Base-by-base conservation (phyloP, 2,329 filamentous ascomycete genomes). In the Tolypocladium tundrense region DNA sequence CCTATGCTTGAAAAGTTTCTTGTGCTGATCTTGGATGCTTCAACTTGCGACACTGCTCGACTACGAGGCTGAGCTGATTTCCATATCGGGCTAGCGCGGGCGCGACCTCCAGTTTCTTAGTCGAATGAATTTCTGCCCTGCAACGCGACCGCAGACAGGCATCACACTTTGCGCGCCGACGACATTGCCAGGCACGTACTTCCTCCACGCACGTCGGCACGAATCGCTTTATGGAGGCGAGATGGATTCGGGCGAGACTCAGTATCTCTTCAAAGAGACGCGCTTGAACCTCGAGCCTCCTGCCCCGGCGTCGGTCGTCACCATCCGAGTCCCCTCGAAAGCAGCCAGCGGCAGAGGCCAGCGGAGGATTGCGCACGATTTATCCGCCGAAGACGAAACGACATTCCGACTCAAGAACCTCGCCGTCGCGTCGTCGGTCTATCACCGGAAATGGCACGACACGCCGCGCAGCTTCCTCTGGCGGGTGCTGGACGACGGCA, bases 381-480 rank as follows among this genome's bases (percentile, higher is more conserved):
- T 63, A 53, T 63, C 69, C 62, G 68, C 77, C 63, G 85, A 89
- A 67, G 89, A 92, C 63, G 88, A 93, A 70, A 84, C 84, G 57
- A 77, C 82, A 11, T 96, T 95, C 68, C 84, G 86, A 63, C 78
- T 82, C 60, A 86, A 83, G 62, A 84, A 89, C 68, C 77, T 97
- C 56, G 90, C 93, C 33, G 86, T 80, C 2, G 84, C 91, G 39
- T 88, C 90, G 35, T 91, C 90, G 2, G 81, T 97, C 58, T 96
- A 90, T 76, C 91, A 96, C 72, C 86, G 94, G 57, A 83, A 83
- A 70, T 83, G 88, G 70, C 84, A 88, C 67, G 79, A 82, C 62
- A 86, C 88, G 62, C 94, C 94, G 43, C 86, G 89, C 68, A 90
- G 85, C 72, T 95, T 97, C 69, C 80, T 96, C 53, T 99, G 94